phyloP scores from a whole-genome alignment of 2,329 filamentous ascomycete genomes.

The Coniochaeta hoffmannii region DNA sequence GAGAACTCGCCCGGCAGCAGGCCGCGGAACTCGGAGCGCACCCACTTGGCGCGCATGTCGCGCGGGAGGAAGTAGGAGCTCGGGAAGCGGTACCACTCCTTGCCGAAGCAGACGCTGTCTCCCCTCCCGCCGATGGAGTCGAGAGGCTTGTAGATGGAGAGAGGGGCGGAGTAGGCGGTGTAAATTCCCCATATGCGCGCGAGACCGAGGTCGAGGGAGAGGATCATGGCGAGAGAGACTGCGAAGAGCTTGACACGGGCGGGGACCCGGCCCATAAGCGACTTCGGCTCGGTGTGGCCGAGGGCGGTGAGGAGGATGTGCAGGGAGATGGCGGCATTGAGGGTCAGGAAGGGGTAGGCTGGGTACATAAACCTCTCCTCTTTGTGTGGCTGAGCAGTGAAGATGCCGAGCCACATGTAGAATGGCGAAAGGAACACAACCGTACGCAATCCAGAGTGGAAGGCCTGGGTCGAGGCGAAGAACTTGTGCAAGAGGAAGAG shows the following conservation, averaged over 20 bases:
- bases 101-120: conserved; percentile 78
- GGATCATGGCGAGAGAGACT: conserved; percentile 52
- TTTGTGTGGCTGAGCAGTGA: conserved; percentile 90
- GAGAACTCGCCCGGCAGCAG: conserved; percentile 86
- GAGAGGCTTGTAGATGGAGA: conserved; percentile 63
- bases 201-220: conserved; percentile 59
- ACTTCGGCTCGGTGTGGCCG: conserved; percentile 61
- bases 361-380: conserved; percentile 99
- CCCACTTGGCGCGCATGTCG: conserved; percentile 78
- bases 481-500: conserved; percentile 68
- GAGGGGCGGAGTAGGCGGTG: conserved; percentile 75
- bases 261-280: conserved; percentile 64
- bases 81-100: conserved; percentile 98
- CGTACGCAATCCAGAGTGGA: conserved; percentile 65
- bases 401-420: conserved; percentile 90
- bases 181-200: conserved; percentile 70
- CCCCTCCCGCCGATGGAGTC: conserved; percentile 47
- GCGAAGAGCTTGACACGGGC: conserved; percentile 63
- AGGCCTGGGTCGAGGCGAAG: conserved; percentile 53
- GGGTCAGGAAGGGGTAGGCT: conserved; percentile 78
- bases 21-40: conserved; percentile 84
- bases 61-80: conserved; percentile 84
- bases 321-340: conserved; percentile 80
- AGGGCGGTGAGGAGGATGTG: conserved; percentile 73
- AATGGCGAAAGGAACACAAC: conserved; percentile 77